These are phyloP conservation scores for Lactarius quietus DNA, from an alignment of 768 basidiomycete species.

Conservation along the genomic window DNA sequence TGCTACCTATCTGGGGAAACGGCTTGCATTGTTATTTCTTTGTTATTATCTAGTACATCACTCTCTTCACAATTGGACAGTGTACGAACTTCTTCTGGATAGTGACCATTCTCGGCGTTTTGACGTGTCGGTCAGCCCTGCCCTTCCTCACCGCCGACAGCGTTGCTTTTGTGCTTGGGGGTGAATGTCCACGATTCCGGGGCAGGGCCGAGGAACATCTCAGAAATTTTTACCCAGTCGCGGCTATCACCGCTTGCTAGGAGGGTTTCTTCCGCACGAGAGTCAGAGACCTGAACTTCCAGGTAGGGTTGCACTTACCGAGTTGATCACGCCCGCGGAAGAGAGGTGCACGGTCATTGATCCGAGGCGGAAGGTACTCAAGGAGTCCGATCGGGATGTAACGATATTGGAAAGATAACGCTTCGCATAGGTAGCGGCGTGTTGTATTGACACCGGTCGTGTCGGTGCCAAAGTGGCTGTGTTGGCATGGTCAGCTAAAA, in stretches of 20 bases:
- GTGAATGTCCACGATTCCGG: slow-evolving; percentile 83
- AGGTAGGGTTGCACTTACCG: slow-evolving; percentile 45
- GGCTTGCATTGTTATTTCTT: slow-evolving; percentile 15
- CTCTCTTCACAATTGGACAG: neutral
- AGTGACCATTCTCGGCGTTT: neutral
- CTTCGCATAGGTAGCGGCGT: slow-evolving; percentile 91
- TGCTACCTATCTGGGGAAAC: neutral
- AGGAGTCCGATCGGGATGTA: slow-evolving; percentile 93
- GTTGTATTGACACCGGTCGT: slow-evolving; percentile 89
- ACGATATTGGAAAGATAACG: slow-evolving; percentile 93
- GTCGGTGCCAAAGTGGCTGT: slow-evolving; percentile 80
- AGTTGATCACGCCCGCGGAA: slow-evolving; percentile 87
- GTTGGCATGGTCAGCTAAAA: neutral
- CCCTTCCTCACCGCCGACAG: slow-evolving; percentile 53
- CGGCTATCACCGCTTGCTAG: slow-evolving; percentile 72
- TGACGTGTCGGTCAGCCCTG: slow-evolving; percentile 45
- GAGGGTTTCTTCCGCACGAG: slow-evolving; percentile 60
- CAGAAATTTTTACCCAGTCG: slow-evolving; percentile 91
- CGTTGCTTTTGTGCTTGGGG: slow-evolving; percentile 94
- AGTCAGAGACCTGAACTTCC: slow-evolving; percentile 11
- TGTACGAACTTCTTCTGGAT: neutral
- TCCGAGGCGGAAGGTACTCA: slow-evolving; percentile 69
- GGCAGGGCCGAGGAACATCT: slow-evolving; percentile 90
- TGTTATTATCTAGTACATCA: slow-evolving; percentile 15
- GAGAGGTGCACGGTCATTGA: slow-evolving; percentile 90